These are phyloP conservation scores for Yamadazyma aaseri DNA, from an alignment of 1,139 yeast species.

Conservation along the genomic window DNA sequence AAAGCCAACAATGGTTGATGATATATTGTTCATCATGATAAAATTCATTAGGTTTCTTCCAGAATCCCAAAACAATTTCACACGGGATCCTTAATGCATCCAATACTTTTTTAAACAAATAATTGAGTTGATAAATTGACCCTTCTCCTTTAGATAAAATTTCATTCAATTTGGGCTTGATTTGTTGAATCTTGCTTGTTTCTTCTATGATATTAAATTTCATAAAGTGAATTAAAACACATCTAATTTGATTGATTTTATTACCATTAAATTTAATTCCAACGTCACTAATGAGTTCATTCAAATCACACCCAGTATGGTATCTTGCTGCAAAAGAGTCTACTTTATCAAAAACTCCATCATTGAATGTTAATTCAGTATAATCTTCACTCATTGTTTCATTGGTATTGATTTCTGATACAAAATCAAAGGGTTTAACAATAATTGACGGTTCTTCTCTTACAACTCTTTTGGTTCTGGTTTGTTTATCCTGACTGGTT, in stretches of 20 bases:
- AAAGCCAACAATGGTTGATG: slow-evolving; percentile 86
- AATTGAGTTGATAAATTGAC: slow-evolving; percentile 72
- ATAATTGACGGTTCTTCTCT: slow-evolving; percentile 64
- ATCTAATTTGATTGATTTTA: slow-evolving; percentile 35
- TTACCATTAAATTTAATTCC: slow-evolving; percentile 41
- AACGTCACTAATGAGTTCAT: slow-evolving; percentile 46
- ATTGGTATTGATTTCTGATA: slow-evolving; percentile 50
- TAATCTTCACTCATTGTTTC: slow-evolving; percentile 32
- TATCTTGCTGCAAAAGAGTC: slow-evolving; percentile 35
- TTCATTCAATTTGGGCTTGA: slow-evolving; percentile 42
- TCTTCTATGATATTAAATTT: slow-evolving; percentile 43
- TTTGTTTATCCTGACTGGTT: slow-evolving; percentile 65
- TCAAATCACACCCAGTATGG: slow-evolving; percentile 31
- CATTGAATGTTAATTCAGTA: slow-evolving; percentile 12
- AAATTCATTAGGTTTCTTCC: slow-evolving; percentile 71
- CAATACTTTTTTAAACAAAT: slow-evolving; percentile 72
- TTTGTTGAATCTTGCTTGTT: slow-evolving; percentile 34
- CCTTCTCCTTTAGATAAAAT: slow-evolving; percentile 41
- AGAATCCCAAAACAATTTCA: slow-evolving; percentile 77
- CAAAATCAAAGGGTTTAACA: slow-evolving; percentile 66
- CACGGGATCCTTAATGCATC: slow-evolving; percentile 69
- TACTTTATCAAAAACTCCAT: slow-evolving; percentile 24
- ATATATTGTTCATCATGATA: slow-evolving; percentile 54
- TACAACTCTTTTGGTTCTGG: slow-evolving; percentile 67
- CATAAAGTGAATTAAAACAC: slow-evolving; percentile 40